Evolutionary conservation across 352 stramenopile species (phyloP).

Genomic region (Elongisporangium prolatum): DNA sequence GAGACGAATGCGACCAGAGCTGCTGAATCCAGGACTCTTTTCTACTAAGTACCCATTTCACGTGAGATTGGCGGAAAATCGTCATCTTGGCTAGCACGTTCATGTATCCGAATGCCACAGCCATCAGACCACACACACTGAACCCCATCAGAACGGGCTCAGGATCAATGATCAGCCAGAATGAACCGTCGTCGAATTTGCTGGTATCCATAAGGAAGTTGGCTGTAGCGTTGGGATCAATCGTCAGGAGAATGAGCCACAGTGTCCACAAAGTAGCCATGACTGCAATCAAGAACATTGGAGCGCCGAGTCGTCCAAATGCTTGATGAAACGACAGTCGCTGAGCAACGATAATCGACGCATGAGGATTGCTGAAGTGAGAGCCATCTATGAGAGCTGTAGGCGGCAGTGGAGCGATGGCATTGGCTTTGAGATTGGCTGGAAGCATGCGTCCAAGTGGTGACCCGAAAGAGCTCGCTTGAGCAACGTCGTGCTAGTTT

Average conservation of each 20-base stretch:
- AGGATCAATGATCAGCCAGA: slow-evolving; percentile 22
- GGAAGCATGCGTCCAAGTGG: too few relatives aligned
- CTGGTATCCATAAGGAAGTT: slow-evolving; percentile 25
- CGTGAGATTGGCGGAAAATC: neutral
- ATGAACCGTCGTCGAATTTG: slow-evolving; percentile 20
- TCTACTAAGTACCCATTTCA: neutral
- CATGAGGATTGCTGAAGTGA: neutral
- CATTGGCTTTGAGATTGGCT: neutral
- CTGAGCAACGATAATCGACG: neutral
- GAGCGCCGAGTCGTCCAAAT: slow-evolving; percentile 8
- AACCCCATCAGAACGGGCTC: slow-evolving; percentile 5
- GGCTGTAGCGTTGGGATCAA: slow-evolving; percentile 16
- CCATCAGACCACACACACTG: slow-evolving; percentile 6
- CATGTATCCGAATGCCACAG: slow-evolving; percentile 14
- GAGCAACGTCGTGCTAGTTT: too few relatives aligned
- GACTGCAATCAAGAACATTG: slow-evolving; percentile 4
- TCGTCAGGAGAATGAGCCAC: slow-evolving; percentile 19
- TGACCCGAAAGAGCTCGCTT: too few relatives aligned
- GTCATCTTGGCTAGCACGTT: slow-evolving; percentile 9
- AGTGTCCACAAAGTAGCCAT: slow-evolving; percentile 11
- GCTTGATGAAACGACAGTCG: slow-evolving; percentile 2
- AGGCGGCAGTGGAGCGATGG: neutral
- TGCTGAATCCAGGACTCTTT: neutral
- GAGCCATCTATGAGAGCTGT: neutral
- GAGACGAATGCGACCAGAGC: neutral